Base-by-base conservation (phyloP, 805 yeast species). In the Wickerhamomyces rabaulensis region DNA sequence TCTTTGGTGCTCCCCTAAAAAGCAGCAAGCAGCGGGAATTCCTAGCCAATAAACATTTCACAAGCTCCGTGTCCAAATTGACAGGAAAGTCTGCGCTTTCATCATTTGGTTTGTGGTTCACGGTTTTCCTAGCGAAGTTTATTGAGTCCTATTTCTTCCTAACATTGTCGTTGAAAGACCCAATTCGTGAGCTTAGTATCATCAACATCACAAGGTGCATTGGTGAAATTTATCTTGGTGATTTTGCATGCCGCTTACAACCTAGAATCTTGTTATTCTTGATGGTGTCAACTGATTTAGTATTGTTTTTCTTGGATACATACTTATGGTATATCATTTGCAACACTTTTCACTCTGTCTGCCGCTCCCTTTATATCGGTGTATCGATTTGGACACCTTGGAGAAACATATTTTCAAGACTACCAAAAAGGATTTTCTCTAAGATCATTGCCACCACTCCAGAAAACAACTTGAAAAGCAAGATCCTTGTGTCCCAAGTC, bases 391-490 rank as follows among this genome's bases (percentile, higher is more conserved):
- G 92, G 84, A 85, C 94, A 2, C 96, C 96, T 0, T 87, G 95
- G 95, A 78, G 87, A 61, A 87, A 86, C 56, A 78, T 84, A 26
- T 87, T 84, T 60, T 76, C 88, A 5, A 69, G 90, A 42, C 66
- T 89, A 25, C 95, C 96, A 1, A 81, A 82, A 55, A 71, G 95
- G 53, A 84, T 88, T 3, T 76, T 75, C 53, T 78, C 92, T 10
- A 87, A 88, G 55, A 70, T 89, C 2, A 65, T 88, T 55, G 59
- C 62, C 0, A 42, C 58, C 0, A 52, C 57, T 1, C 62, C 95
- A 95, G 98, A 92, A 70, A 89, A 88, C 64, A 90, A 90, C 71
- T 89, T 91, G 73, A 91, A 92, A 71, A 97, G 97, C 52, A 94
- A 94, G 79, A 95, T 91, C 49, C 77, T 94, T 65, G 92, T 95